Conservation (phyloP, 2,329 filamentous ascomycete genomes). For the Drechslerella coelobrocha region DNA sequence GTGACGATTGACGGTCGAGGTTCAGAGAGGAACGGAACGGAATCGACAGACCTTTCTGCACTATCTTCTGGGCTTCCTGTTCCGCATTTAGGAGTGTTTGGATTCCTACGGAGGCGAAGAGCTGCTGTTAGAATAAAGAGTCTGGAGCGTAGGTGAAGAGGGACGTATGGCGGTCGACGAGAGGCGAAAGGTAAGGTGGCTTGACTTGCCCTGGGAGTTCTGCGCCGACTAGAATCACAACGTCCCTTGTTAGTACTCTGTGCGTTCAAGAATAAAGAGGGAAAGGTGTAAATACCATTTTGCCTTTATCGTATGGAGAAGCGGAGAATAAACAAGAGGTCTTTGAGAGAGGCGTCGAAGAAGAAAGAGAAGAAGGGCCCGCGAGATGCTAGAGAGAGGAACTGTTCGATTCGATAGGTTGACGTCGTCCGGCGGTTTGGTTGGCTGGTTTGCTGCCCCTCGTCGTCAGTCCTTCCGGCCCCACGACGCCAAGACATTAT, state of each 20-base stretch:
- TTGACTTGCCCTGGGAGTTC: slow-evolving; percentile 85
- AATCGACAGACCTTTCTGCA: slow-evolving; percentile 86
- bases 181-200: neutral
- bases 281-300: slow-evolving; percentile 25
- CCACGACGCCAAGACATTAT: slow-evolving; percentile 17
- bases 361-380: too few relatives aligned
- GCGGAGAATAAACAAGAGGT: too few relatives aligned
- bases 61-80: slow-evolving; percentile 98
- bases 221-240: slow-evolving; percentile 77
- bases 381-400: too few relatives aligned
- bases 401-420: neutral
- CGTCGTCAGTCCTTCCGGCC: slow-evolving; percentile 43
- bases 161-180: too few relatives aligned
- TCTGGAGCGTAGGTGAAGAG: too few relatives aligned
- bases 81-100: slow-evolving; percentile 71
- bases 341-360: too few relatives aligned
- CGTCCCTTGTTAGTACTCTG: neutral
- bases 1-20: too few relatives aligned
- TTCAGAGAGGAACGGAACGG: too few relatives aligned
- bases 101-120: slow-evolving; percentile 41
- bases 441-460: slow-evolving; percentile 25
- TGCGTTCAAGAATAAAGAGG: neutral
- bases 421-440: slow-evolving; percentile 5
- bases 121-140: slow-evolving; percentile 48
- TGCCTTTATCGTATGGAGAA: slow-evolving; percentile 11